phyloP scores from a whole-genome alignment of 2,329 filamentous ascomycete species.

The Tolypocladium inflatum region DNA sequence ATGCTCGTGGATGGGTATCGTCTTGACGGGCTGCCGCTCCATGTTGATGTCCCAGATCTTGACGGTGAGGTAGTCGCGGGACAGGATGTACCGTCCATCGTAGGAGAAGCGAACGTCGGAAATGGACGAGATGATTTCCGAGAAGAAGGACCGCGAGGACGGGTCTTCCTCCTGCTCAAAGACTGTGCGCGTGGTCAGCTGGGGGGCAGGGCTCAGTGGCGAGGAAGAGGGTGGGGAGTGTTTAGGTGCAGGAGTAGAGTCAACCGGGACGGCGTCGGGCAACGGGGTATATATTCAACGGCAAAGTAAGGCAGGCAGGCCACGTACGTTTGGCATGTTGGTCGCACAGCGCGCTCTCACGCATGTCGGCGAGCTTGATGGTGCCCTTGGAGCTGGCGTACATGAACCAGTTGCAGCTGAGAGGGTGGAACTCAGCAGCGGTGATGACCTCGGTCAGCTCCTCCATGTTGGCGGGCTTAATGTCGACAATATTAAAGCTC shows the following conservation, averaged over 20 bases:
- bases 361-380: slow-evolving; percentile 98
- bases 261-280: too few relatives aligned
- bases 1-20: slow-evolving; percentile 97
- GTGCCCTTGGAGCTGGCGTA: slow-evolving; percentile 98
- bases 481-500: slow-evolving; percentile 99
- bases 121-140: slow-evolving; percentile 98
- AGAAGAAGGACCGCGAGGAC: slow-evolving; percentile 95
- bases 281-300: background rate
- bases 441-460: slow-evolving; percentile 98
- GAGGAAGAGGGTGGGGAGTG: background rate
- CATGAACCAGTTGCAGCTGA: slow-evolving; percentile 99
- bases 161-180: slow-evolving; percentile 99
- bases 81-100: slow-evolving; percentile 94
- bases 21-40: slow-evolving; percentile 96
- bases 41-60: slow-evolving; percentile 99
- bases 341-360: slow-evolving; percentile 91
- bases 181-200: slow-evolving; percentile 44
- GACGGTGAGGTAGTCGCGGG: slow-evolving; percentile 93
- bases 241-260: background rate
- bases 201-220: background rate
- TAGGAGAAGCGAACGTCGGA: slow-evolving; percentile 97
- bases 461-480: slow-evolving; percentile 99
- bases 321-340: slow-evolving; percentile 80
- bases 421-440: slow-evolving; percentile 91
- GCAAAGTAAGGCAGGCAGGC: background rate